Conservation (phyloP, 257 asterid genomes). For the Solanum dulcamara region DNA sequence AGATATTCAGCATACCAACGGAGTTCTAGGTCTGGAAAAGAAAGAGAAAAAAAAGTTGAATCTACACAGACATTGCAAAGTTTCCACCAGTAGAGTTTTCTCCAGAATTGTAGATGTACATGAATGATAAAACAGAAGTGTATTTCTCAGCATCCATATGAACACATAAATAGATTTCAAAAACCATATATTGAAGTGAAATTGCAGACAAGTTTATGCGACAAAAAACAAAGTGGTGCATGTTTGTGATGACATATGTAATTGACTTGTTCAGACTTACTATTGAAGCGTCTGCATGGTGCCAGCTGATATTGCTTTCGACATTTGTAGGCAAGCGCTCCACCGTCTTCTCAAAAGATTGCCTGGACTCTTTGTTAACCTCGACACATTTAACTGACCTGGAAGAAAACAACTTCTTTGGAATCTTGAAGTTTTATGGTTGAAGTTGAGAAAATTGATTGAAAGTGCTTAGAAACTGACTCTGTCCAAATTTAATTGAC, state of each 20-base stretch:
- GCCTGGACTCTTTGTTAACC: constrained; percentile 80
- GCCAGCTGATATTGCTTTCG: constrained; percentile 87
- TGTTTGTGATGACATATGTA: neutral
- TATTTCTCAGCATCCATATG: neutral
- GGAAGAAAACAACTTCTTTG: neutral
- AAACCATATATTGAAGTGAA: neutral
- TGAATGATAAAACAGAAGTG: neutral
- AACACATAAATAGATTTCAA: neutral
- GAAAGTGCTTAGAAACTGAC: neutral
- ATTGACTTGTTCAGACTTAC: constrained; percentile 22
- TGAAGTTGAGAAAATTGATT: neutral
- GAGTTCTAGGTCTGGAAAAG: neutral
- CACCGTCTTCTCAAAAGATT: constrained; percentile 76
- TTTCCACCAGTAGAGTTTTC: neutral
- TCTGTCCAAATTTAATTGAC: neutral
- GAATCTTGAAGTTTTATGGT: neutral
- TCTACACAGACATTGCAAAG: neutral
- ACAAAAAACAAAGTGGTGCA: neutral
- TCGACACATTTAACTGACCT: constrained; percentile 96
- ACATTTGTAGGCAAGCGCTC: constrained; percentile 53
- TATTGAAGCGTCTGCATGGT: constrained; percentile 74
- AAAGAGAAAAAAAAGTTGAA: neutral
- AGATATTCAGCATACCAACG: neutral
- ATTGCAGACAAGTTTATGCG: neutral
- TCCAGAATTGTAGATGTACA: neutral